phyloP scores from a whole-genome alignment of 108 stramenopile genomes.

The Pseudonitzschia pungens region DNA sequence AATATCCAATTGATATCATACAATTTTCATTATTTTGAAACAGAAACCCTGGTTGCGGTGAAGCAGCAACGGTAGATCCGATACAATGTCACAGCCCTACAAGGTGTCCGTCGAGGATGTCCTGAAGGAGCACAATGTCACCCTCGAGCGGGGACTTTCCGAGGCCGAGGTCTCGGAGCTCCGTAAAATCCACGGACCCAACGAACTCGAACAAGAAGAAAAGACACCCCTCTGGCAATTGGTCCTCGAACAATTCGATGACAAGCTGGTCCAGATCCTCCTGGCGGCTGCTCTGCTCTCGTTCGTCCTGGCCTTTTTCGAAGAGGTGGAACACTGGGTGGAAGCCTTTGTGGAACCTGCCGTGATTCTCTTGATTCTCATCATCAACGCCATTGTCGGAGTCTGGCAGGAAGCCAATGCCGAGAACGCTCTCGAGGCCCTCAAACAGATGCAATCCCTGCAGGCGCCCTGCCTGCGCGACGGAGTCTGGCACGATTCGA shows the following conservation, averaged over 20 bases:
- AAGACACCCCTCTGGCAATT: slow-evolving; percentile 5
- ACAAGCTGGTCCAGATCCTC: slow-evolving; percentile 14
- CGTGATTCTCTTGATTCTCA: slow-evolving; percentile 14
- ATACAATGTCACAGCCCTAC: neutral
- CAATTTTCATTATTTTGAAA: too few species aligned
- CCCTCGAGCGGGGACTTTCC: neutral
- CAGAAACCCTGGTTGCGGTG: too few species aligned
- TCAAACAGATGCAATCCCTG: slow-evolving; percentile 81
- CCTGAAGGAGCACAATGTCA: neutral
- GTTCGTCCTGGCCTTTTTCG: slow-evolving; percentile 6
- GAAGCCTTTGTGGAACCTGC: slow-evolving; percentile 11
- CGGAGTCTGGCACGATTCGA: slow-evolving; percentile 56
- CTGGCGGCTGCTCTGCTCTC: neutral
- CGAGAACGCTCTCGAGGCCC: slow-evolving; percentile 74
- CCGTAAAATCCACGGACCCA: neutral
- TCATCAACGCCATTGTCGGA: slow-evolving; percentile 76
- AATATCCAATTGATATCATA: too few species aligned
- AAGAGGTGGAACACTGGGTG: slow-evolving; percentile 10
- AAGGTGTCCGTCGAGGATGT: neutral
- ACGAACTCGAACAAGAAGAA: slow-evolving; percentile 13
- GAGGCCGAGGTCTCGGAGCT: neutral
- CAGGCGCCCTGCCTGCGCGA: slow-evolving; percentile 69
- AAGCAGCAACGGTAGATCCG: too few species aligned
- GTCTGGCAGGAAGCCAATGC: slow-evolving; percentile 84
- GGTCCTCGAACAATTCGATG: neutral